Percentiles rank a stretch among this genome's conserved stretches.
phyloP scores from a whole-genome alignment of 495 filamentous ascomycete species.

The Penicillium dipodomyicola region DNA sequence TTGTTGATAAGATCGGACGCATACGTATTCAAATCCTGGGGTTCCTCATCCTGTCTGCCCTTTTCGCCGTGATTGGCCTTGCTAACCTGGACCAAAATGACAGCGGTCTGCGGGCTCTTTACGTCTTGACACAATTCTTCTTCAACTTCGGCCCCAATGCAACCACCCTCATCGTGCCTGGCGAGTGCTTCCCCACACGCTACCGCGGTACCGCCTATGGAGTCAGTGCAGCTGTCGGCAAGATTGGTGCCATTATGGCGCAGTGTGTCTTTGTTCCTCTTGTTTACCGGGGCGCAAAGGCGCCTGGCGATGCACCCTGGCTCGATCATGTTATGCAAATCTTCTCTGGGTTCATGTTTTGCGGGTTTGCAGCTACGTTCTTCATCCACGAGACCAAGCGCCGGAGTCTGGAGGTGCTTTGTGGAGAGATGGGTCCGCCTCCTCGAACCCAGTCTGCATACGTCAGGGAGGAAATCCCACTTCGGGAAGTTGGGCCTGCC shows the following conservation, averaged over 20 bases:
- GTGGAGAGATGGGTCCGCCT: constrained; percentile 10
- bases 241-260: constrained; percentile 67
- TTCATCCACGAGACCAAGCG: constrained; percentile 76
- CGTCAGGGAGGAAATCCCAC: too few relatives aligned
- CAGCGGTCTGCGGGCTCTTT: constrained; percentile 63
- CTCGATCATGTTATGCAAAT: constrained; percentile 79
- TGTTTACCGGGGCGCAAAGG: constrained; percentile 37
- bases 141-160: constrained; percentile 87
- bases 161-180: constrained; percentile 87
- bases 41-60: constrained; percentile 67
- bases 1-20: constrained; percentile 69
- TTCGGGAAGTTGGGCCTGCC: not conserved
- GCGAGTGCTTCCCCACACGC: constrained; percentile 85
- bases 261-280: constrained; percentile 52
- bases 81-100: constrained; percentile 48
- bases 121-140: constrained; percentile 81
- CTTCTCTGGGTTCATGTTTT: constrained; percentile 77
- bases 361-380: constrained; percentile 61
- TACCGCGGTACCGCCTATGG: constrained; percentile 84
- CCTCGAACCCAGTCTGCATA: not conserved
- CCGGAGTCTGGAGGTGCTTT: constrained; percentile 45
- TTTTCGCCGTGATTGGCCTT: constrained; percentile 77
- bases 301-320: constrained; percentile 55
- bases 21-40: constrained; percentile 77
- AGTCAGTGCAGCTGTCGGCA: constrained; percentile 78